Evolutionary conservation across 2,329 filamentous ascomycete species (phyloP).

Genomic region (Drechslerella coelobrocha): DNA sequence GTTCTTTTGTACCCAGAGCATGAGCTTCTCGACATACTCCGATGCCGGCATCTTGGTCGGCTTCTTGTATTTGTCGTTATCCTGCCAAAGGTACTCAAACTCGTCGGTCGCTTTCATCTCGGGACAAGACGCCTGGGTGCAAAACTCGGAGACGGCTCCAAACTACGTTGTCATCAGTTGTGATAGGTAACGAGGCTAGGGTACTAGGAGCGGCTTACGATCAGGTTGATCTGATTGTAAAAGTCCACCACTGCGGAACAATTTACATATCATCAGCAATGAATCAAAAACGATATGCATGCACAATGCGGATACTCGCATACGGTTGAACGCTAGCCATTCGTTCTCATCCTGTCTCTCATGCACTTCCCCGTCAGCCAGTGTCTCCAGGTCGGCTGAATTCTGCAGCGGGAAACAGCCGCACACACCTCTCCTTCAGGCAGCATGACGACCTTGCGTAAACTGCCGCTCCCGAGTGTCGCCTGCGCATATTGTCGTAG

Average conservation of each 20-base stretch:
- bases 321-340: conserved; percentile 97
- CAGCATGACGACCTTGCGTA: conserved; percentile 94
- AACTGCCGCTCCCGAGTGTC: conserved; percentile 89
- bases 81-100: conserved; percentile 99
- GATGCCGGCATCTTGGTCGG: conserved; percentile 98
- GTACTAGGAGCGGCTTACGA: conserved; percentile 59
- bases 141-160: conserved; percentile 98
- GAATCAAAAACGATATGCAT: not conserved
- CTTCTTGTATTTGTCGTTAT: conserved; percentile 88
- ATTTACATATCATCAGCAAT: not conserved
- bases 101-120: conserved; percentile 99
- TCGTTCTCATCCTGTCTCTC: conserved; percentile 80
- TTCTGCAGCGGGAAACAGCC: not conserved
- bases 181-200: not conserved
- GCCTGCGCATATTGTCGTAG: conserved; percentile 97
- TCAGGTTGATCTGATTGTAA: conserved; percentile 99
- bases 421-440: conserved; percentile 77
- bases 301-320: conserved; percentile 55
- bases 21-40: conserved; percentile 96
- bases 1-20: conserved; percentile 93
- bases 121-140: conserved; percentile 93
- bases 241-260: conserved; percentile 87
- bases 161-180: conserved; percentile 62
- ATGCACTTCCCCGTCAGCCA: conserved; percentile 6
- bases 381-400: not conserved